Base-by-base conservation (phyloP, 192 early-diverging fungal genomes). In the Backusella circina region DNA sequence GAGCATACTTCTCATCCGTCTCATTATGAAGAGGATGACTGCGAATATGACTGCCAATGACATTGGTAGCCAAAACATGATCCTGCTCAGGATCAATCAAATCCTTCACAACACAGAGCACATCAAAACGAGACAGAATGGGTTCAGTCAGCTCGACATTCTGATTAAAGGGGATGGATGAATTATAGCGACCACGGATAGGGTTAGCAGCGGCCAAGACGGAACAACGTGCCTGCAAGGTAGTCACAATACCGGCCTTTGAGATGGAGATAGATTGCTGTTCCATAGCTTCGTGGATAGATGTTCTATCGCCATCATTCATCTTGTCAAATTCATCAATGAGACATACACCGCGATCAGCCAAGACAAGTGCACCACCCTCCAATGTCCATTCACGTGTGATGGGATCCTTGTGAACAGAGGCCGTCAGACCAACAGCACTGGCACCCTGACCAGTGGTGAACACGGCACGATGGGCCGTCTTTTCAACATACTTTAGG, bases 111-210 rank as follows among this genome's bases (percentile, higher is more conserved):
- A 99, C 98, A 79, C 96, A 97, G 1, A 99, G 88, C 2, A 97
- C 89, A 84, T 99, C 98, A 73, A 99, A 99, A 79, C 98, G 96
- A 28, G 98, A 99, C 76, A 99, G 78, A 77, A 99, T 99, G 18
- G 98, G 98, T 77, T 99, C 98, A 0, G 98, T 99, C 74, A 99
- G 84, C 82, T 99, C 96, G 23, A 99, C 98, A 77, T 99, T 99
- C 80, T 96, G 92, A 38, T 95, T 95, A 72, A 99, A 97, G 0
- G 96, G 92, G 23, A 97, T 88, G 44, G 93, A 91, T n/a, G 94
- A 88, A 73, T 94, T 93, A 83, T 95, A 95, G 44, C 93, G 90
- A 61, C 94, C 94, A 50, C 93, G 88, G 64, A 94, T 90, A 37
- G 94, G 93, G 76, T 95, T 95, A 73, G 93, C 93, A 12, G 93